Evolutionary conservation across 805 yeast genomes (phyloP), one percentile per base, ranked within the genome.

Genomic region (Lipomyces orientalis): DNA sequence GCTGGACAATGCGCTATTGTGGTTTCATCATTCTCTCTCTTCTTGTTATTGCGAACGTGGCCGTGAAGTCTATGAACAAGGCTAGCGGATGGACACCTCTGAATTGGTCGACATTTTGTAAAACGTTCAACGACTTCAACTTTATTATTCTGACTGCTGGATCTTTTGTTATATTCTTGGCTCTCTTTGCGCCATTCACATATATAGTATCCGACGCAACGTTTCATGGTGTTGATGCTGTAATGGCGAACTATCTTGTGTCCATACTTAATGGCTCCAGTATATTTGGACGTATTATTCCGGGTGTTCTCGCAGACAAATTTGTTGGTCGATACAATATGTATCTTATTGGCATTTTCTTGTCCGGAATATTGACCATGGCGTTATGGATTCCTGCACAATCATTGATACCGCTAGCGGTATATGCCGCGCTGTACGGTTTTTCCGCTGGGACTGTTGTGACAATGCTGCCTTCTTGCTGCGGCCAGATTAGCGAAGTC

Each of bases 1-100:
- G 77, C 9, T 86, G 88, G 88, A 81, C 86, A 2, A 78, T 84
- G 58, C 78, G 88, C 58, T 78, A 80, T 25, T 75, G 84, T 61
- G 85, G 84, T 0, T 81, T 86, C 68, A 75, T 85, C 19, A 77
- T 81, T 58, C 68, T 79, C 9, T 79, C 66, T 0, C 75, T 78
- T 10, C 62, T 70, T 10, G 37, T 60, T 9, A 54, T 74, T 16
- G 68, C 78, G 33, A 69, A 70, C 29, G 29, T 74, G 7, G 49
- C 73, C 14, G 62, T 75, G 49, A 71, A 51, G 25, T 60, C 66
- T 8, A 33, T 43, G 16, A 46, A 7, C n/a, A 31, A 16, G 51
- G 66, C 46, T 2, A 34, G 54, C 8, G 66, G 63, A 29, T 61
- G 62, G 61, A 61, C 54, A 34, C 64, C 65, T 7, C 29, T 46